Evolutionary conservation across 352 stramenopile species (phyloP), one percentile per base, ranked within the genome.

Genomic region (Globisporangium heterothallicum): DNA sequence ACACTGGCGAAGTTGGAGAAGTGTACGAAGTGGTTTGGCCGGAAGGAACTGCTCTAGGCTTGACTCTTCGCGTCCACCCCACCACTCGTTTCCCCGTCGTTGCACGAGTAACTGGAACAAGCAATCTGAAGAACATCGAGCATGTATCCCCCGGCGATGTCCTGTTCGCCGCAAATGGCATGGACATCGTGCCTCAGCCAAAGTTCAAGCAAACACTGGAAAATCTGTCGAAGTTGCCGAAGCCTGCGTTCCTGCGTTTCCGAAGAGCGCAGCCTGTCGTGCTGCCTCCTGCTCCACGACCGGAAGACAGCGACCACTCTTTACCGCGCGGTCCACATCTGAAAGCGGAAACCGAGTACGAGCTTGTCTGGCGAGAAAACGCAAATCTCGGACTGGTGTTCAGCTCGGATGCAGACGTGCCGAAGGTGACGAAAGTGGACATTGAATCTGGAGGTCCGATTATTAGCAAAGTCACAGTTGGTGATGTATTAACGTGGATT

Each of bases 351-450:
- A 60, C 69, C 21, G 81, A 92, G 58, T 94, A 89, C 57, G 84
- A 92, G 44, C 68, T 92, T 16, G 77, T 92, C 36, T 94, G 84
- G 84, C 67, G 79, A 19, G 84, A 94, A 41, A 90, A 84, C 59
- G 74, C 78, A 40, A 92, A 91, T 38, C 65, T 94, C 29, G 84
- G 84, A 1, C 65, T 94, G 12, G 79, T 94, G 10, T 94, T 94
- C 53, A 92, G 79, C 55, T 87, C 78, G 21, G 81, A 90, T 45
- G 64, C 63, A 5, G 81, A 92, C 40, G 64, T 86, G 36, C 78
- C 81, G 13, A 84, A 85, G 54, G 81, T 92, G 42, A 89, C 81
- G 13, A 92, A 92, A 60, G 81, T 92, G 35, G 81, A 92, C 44
- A 57, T 86, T 21, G 81, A 92, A 13, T 90, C 78, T 0, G 81